Evolutionary conservation across 2,329 filamentous ascomycete species (phyloP).

Genomic region (Leptodontidium sp.): DNA sequence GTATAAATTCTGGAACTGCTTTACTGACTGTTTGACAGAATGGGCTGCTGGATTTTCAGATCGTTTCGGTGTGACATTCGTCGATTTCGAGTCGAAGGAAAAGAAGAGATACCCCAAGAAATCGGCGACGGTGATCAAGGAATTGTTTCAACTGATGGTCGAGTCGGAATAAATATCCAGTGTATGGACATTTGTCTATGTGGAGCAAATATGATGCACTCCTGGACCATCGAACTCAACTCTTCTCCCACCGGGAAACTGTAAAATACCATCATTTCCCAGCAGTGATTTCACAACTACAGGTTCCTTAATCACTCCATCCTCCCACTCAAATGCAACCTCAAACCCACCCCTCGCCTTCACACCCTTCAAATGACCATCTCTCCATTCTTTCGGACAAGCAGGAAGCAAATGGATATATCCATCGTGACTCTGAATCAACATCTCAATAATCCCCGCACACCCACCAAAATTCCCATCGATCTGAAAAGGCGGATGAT

Average conservation of each 20-base stretch:
- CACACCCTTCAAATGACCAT: conserved; percentile 48
- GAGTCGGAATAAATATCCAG: conserved; percentile 56
- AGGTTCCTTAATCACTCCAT: conserved; percentile 39
- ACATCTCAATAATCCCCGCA: conserved; percentile 56
- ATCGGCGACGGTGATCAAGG: conserved; percentile 75
- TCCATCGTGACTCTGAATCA: conserved; percentile 51
- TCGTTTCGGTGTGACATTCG: conserved; percentile 81
- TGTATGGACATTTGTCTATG: conserved; percentile 9
- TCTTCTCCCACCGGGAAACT: conserved; percentile 26
- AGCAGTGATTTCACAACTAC: conserved; percentile 28
- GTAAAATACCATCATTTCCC: conserved; percentile 21
- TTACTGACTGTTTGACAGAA: conserved; percentile 29
- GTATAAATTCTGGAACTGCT: not conserved
- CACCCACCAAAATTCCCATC: conserved; percentile 59
- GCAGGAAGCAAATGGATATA: conserved; percentile 48
- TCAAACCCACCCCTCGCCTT: conserved; percentile 49
- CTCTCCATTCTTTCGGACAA: conserved; percentile 48
- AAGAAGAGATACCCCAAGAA: conserved; percentile 85
- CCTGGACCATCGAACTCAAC: conserved; percentile 25
- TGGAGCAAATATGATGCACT: conserved; percentile 26
- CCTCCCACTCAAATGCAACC: conserved; percentile 50
- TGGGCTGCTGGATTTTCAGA: conserved; percentile 82
- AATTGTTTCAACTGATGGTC: conserved; percentile 75
- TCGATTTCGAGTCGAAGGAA: conserved; percentile 75
- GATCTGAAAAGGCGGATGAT: conserved; percentile 57